Conservation (phyloP, 1,284 basidiomycete species). For the Hortiboletus rubellus region DNA sequence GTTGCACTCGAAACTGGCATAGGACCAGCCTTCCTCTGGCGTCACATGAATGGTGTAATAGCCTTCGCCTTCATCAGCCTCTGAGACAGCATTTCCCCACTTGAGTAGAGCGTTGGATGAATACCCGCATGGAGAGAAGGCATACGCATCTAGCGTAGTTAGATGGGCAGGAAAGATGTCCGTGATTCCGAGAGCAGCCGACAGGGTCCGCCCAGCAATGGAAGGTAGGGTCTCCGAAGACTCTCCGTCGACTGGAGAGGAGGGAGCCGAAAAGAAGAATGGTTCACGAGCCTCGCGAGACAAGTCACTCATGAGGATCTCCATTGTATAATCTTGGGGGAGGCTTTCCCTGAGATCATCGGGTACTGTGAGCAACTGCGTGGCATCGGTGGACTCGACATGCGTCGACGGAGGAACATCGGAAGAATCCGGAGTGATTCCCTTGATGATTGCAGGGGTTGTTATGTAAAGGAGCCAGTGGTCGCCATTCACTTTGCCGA, state of each 20-base stretch:
- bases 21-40: conserved; percentile 96
- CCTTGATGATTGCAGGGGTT: conserved; percentile 46
- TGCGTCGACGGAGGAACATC: conserved; percentile 9
- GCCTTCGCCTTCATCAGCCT: conserved; percentile 58
- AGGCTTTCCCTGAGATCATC: conserved; percentile 29
- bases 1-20: conserved; percentile 98
- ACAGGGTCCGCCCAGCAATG: conserved; percentile 67
- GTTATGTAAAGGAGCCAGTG: conserved; percentile 98
- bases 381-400: conserved; percentile 12
- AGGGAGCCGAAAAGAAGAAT: conserved; percentile 68
- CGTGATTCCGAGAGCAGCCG: conserved; percentile 78
- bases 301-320: conserved; percentile 98
- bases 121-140: conserved; percentile 96
- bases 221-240: conserved; percentile 48
- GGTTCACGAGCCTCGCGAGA: conserved; percentile 69
- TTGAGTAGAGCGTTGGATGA: conserved; percentile 91
- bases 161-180: conserved; percentile 77
- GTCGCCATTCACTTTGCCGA: conserved; percentile 98
- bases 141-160: conserved; percentile 89
- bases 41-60: conserved; percentile 99
- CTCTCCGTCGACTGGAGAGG: conserved; percentile 33
- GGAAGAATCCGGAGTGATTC: conserved; percentile 29
- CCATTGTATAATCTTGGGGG: conserved; percentile 86
- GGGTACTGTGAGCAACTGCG: conserved; percentile 4
- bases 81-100: conserved; percentile 46